phyloP scores from a whole-genome alignment of 805 yeast genomes.

The Metschnikowia proteae region DNA sequence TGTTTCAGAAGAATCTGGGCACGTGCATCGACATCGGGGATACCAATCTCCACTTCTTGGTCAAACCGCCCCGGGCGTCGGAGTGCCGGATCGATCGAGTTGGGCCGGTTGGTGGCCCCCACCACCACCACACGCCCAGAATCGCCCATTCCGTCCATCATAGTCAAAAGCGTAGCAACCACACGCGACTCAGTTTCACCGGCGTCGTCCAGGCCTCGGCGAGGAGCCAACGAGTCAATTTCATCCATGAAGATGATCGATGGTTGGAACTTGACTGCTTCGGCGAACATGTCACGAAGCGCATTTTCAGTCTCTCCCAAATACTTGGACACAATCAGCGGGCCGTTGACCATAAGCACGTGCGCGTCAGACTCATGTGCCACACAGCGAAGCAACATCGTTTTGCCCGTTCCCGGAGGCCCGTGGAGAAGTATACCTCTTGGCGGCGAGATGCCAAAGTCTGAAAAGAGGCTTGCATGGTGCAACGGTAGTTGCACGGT shows the following conservation, averaged over 20 bases:
- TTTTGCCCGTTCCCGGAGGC: conserved; percentile 96
- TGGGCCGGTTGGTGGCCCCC: conserved; percentile 74
- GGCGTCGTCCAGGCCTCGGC: conserved; percentile 74
- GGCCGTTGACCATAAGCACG: conserved; percentile 81
- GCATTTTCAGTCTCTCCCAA: conserved; percentile 91
- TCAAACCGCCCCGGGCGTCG: conserved; percentile 88
- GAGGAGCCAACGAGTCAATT: conserved; percentile 88
- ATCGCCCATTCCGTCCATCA: conserved; percentile 75
- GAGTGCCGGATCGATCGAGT: conserved; percentile 63
- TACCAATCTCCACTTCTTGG: conserved; percentile 84
- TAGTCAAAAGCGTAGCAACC: conserved; percentile 79
- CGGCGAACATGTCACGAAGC: conserved; percentile 75
- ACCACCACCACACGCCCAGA: conserved; percentile 63
- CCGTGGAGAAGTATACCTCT: conserved; percentile 93
- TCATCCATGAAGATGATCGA: conserved; percentile 87
- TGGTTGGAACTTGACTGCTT: conserved; percentile 85
- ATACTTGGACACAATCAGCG: conserved; percentile 87
- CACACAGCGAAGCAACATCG: conserved; percentile 79
- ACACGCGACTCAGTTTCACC: conserved; percentile 90
- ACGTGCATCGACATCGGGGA: conserved; percentile 84
- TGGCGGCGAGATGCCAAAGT: conserved; percentile 90
- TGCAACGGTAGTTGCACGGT: conserved; percentile 79
- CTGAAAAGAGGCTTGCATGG: conserved; percentile 68
- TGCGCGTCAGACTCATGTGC: conserved; percentile 81
- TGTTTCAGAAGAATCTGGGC: conserved; percentile 65